Evolutionary conservation across 345 rosid genomes (phyloP).

Genomic region (Abelmoschus esculentus): DNA sequence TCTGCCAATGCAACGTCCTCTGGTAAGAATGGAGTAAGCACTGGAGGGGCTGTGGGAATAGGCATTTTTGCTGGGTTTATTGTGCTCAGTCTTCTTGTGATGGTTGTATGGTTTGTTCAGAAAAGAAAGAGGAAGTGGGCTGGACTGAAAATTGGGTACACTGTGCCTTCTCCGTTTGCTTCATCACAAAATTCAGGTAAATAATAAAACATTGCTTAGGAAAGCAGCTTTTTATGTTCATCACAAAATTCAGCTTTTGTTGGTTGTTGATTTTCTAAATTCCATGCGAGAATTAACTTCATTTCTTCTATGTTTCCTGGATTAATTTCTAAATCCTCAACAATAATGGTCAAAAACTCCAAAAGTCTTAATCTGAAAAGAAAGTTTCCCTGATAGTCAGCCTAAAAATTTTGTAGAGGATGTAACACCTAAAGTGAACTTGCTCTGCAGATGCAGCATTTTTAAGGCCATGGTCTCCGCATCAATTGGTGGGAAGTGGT

Average conservation of each 20-base stretch:
- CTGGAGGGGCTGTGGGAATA: slow-evolving; percentile 55
- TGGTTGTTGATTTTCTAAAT: too few species aligned
- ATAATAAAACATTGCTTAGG: not conserved
- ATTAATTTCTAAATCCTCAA: too few species aligned
- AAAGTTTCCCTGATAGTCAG: too few species aligned
- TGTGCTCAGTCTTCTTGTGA: slow-evolving; percentile 51
- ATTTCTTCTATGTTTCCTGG: too few species aligned
- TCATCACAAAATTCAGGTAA: slow-evolving; percentile 89
- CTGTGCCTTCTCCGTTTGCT: slow-evolving; percentile 12
- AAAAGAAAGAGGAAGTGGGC: slow-evolving; percentile 48
- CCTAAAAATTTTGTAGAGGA: too few species aligned
- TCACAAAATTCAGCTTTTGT: too few species aligned
- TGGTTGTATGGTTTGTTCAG: slow-evolving; percentile 57
- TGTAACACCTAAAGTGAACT: not conserved
- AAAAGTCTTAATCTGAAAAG: too few species aligned
- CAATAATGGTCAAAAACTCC: too few species aligned
- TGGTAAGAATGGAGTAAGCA: slow-evolving; percentile 31
- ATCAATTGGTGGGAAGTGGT: slow-evolving; percentile 14
- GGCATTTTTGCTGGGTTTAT: slow-evolving; percentile 28
- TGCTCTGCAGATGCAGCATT: slow-evolving; percentile 48
- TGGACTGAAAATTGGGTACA: slow-evolving; percentile 42
- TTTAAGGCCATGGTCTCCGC: slow-evolving; percentile 46
- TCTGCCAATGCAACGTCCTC: slow-evolving; percentile 30
- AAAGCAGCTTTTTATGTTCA: too few species aligned
- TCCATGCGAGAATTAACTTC: too few species aligned